Evolutionary conservation across 352 stramenopile genomes (phyloP), one percentile per base, ranked within the genome.

Genomic region (Lagenidium giganteum): DNA sequence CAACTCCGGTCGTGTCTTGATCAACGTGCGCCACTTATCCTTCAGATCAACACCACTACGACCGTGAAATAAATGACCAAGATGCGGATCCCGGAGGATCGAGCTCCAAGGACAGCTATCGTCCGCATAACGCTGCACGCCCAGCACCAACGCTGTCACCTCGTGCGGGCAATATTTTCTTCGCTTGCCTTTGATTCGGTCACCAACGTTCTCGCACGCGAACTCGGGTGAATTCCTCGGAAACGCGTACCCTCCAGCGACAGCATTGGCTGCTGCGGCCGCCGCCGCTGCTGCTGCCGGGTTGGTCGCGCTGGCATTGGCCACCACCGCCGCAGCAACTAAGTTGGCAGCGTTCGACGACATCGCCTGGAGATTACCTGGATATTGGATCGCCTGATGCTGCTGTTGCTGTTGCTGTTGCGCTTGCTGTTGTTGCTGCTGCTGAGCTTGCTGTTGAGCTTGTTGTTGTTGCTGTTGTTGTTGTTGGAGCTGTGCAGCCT

Each of bases 91-190:
- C 12, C 77, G 66, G 0, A 91, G 54, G 31, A 91, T 91, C 2
- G 70, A 87, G 29, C 79, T 91, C 79, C 79, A 91, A 5, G 79
- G 79, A 45, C 79, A 91, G 58, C 76, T 89, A 40, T 91, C 79
- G 45, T 91, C 79, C 14, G 79, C 79, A 34, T 91, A 91, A 12
- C 79, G 76, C 49, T 91, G 79, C 3, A 91, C 76, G n/a, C 79
- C 79, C 12, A 89, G 57, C 27, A 91, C 72, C 0, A 91, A 39
- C 5, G 79, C 79, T n/a, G 79, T 91, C 8, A 91, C 79, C 67
- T 91, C 79, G 30, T 91, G 79, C 3, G 79, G 79, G 55, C 79
- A 91, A 42, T 91, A 91, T 43, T 91, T 91, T 18, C 79, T 50
- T 24, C 79, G 65, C 54, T 91, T 91, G 35, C 79, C 79, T 30